Conservation (phyloP, 2,329 filamentous ascomycete species). For the Lasiodiplodia theobromae region DNA sequence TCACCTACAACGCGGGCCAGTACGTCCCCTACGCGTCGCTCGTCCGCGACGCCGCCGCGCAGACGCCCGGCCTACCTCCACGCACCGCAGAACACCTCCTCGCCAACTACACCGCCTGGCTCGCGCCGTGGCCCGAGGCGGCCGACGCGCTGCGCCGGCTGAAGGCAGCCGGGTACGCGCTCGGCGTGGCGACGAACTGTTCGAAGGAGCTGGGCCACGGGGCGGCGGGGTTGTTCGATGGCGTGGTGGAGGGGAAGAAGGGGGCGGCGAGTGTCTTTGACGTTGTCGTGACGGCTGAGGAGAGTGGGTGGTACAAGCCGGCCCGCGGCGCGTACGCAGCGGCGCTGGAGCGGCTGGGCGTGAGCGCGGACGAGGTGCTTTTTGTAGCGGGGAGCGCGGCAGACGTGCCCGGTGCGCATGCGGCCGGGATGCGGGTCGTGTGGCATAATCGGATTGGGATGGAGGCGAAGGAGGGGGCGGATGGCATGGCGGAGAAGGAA, state of each 20-base stretch:
- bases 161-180: conserved; percentile 38
- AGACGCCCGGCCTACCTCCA: conserved; percentile 27
- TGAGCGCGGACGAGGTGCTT: not conserved
- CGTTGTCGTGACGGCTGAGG: conserved; percentile 48
- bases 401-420: conserved; percentile 49
- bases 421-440: conserved; percentile 48
- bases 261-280: conserved; percentile 38
- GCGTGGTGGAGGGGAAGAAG: conserved; percentile 20
- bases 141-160: conserved; percentile 33
- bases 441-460: conserved; percentile 21
- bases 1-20: conserved; percentile 46
- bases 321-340: conserved; percentile 43
- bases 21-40: conserved; percentile 41
- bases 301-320: conserved; percentile 52
- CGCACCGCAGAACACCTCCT: not conserved
- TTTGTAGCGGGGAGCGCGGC: conserved; percentile 45
- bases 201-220: conserved; percentile 42
- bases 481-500: conserved; percentile 26
- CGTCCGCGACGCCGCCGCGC: conserved; percentile 34
- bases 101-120: conserved; percentile 31
- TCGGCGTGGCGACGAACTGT: conserved; percentile 52
- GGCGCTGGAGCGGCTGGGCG: conserved; percentile 39
- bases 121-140: conserved; percentile 1
- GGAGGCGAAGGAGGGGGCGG: conserved; percentile 28
- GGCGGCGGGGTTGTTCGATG: conserved; percentile 29